Percentiles rank a stretch among this genome's conserved stretches.
Evolutionary conservation across 2,329 filamentous ascomycete genomes (phyloP).

Genomic region (Ascochyta pisi): DNA sequence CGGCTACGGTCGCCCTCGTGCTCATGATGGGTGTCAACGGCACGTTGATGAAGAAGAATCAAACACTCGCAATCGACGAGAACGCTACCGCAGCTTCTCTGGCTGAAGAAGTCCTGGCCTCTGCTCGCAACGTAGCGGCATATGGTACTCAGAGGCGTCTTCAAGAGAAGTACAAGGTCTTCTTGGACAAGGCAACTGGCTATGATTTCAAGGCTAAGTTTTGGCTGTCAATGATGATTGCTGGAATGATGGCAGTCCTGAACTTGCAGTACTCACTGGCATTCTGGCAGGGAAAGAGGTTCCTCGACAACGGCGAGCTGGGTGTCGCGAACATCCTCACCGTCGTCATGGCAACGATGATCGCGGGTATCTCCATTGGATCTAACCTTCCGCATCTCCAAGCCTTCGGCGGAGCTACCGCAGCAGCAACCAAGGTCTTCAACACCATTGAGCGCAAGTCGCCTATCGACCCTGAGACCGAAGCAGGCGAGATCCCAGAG

Average conservation of each 20-base stretch:
- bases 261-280: constrained; percentile 70
- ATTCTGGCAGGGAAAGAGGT: constrained; percentile 60
- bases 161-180: constrained; percentile 81
- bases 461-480: constrained; percentile 77
- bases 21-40: constrained; percentile 74
- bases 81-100: constrained; percentile 87
- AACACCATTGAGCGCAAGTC: constrained; percentile 89
- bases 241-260: constrained; percentile 80
- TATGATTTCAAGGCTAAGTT: constrained; percentile 80
- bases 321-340: constrained; percentile 76
- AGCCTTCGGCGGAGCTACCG: constrained; percentile 82
- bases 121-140: constrained; percentile 87
- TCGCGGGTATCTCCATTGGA: constrained; percentile 89
- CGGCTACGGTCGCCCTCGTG: constrained; percentile 80
- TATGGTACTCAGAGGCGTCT: constrained; percentile 94
- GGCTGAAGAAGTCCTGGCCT: constrained; percentile 93
- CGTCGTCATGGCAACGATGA: constrained; percentile 89
- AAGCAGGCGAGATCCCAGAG: constrained; percentile 75
- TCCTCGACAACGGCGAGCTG: constrained; percentile 63
- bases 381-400: constrained; percentile 75
- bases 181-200: constrained; percentile 74
- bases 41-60: constrained; percentile 83
- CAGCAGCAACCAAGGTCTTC: constrained; percentile 90
- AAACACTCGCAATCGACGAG: constrained; percentile 71
- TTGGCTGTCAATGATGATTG: constrained; percentile 78